A percentile compares a stretch with the other conserved stretches of the same genome.
Evolutionary conservation across 2,329 filamentous ascomycete species (phyloP).

Genomic region (Ceratocystis papillata): DNA sequence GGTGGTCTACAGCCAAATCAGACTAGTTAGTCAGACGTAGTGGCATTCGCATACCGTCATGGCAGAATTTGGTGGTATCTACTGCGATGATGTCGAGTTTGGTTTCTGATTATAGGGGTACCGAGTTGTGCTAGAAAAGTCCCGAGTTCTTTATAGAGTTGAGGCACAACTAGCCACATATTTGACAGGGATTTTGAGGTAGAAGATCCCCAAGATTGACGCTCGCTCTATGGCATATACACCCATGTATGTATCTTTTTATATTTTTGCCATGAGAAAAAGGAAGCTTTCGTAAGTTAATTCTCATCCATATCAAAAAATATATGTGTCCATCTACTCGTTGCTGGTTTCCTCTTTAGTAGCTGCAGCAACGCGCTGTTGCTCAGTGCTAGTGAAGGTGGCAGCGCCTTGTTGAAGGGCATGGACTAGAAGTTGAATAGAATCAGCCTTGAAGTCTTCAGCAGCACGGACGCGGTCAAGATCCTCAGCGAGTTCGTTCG

Average conservation of each 20-base stretch:
- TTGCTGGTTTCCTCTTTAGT: neutral
- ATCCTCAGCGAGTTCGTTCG: conserved; percentile 62
- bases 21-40: neutral
- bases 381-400: conserved; percentile 46
- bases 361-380: conserved; percentile 27
- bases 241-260: neutral
- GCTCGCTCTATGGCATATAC: too few species aligned
- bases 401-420: conserved; percentile 57
- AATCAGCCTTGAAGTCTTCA: conserved; percentile 58
- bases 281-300: neutral
- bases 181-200: too few species aligned
- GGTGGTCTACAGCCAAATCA: neutral
- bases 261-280: neutral
- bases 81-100: neutral
- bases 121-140: neutral
- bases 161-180: neutral
- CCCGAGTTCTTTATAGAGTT: too few species aligned
- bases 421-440: conserved; percentile 53
- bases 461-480: conserved; percentile 58
- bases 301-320: neutral
- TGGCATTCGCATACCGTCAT: neutral
- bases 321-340: neutral
- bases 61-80: neutral
- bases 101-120: neutral
- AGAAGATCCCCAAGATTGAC: neutral